These are phyloP conservation scores for Eruca vesicaria DNA, from an alignment of 441 rosid species.

Conservation along the genomic window DNA sequence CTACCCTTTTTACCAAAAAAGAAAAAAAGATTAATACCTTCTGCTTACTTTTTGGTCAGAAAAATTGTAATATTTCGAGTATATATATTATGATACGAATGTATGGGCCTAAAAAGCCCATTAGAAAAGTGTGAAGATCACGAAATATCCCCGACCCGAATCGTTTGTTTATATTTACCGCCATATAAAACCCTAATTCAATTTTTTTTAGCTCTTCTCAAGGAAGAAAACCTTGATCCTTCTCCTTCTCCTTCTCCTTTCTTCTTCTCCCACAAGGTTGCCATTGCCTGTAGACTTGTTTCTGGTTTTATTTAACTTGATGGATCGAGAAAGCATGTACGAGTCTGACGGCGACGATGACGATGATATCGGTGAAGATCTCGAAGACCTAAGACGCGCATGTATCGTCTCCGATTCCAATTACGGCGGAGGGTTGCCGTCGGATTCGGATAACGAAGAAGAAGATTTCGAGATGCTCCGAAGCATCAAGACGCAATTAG, in stretches of 20 bases:
- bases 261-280: not conserved
- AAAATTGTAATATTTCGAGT: not conserved
- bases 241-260: not conserved
- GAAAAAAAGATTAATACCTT: too few species aligned
- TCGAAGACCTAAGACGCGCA: conserved; percentile 73
- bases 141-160: not conserved
- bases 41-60: not conserved
- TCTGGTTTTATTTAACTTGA: not conserved
- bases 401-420: conserved; percentile 41
- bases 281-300: not conserved
- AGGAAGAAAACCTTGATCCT: not conserved
- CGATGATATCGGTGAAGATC: conserved; percentile 54
- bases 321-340: conserved; percentile 13
- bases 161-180: not conserved
- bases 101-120: not conserved
- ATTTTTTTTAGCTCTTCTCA: not conserved
- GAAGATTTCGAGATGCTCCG: conserved; percentile 62
- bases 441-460: conserved; percentile 47
- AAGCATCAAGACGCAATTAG: conserved; percentile 45
- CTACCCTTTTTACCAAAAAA: too few species aligned
- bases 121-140: not conserved
- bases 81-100: not conserved
- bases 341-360: conserved; percentile 29
- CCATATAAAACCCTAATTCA: not conserved
- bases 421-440: not conserved